Percentiles rank a stretch among this genome's conserved stretches.
phyloP scores from a whole-genome alignment of 1,284 basidiomycete species.

The Ceraceosorus guamensis region DNA sequence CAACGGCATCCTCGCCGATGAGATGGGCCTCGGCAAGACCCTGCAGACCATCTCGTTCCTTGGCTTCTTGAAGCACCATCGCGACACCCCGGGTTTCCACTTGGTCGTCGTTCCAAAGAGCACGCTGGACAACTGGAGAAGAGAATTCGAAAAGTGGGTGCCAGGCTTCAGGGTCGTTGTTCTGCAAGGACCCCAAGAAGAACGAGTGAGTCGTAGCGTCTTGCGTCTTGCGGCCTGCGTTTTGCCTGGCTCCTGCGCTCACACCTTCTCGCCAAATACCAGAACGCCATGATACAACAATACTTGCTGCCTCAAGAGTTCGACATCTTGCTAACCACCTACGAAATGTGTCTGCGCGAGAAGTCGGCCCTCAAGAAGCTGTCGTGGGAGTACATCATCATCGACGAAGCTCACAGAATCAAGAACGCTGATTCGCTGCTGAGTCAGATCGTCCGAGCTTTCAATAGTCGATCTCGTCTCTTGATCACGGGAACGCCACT shows the following conservation, averaged over 20 bases:
- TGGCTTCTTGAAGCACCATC: conserved; percentile 83
- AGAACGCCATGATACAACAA: conserved; percentile 64
- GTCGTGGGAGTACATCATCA: conserved; percentile 95
- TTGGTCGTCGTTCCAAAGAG: conserved; percentile 96
- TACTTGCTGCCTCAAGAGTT: conserved; percentile 81
- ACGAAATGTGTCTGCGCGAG: conserved; percentile 95
- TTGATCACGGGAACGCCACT: conserved; percentile 95
- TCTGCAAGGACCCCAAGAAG: conserved; percentile 81
- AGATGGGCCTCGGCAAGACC: conserved; percentile 91
- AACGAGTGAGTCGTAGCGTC: conserved; percentile 55
- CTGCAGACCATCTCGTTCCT: conserved; percentile 97
- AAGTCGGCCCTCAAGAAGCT: conserved; percentile 86
- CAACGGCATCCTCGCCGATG: conserved; percentile 43
- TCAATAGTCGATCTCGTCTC: conserved; percentile 77
- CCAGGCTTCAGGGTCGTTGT: conserved; percentile 71
- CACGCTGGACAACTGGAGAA: conserved; percentile 91
- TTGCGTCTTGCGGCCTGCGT: no score
- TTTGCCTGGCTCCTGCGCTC: neutral
- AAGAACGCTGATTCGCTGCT: conserved; percentile 98
- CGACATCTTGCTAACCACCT: conserved; percentile 90
- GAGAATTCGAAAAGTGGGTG: conserved; percentile 89
- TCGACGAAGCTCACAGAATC: conserved; percentile 98
- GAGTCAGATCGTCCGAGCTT: conserved; percentile 86
- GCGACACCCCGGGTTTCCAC: conserved; percentile 71
- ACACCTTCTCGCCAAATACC: conserved; percentile 22